These are phyloP conservation scores for Calonectria leucothoes DNA, from an alignment of 2,329 filamentous ascomycete genomes.

Conservation along the genomic window DNA sequence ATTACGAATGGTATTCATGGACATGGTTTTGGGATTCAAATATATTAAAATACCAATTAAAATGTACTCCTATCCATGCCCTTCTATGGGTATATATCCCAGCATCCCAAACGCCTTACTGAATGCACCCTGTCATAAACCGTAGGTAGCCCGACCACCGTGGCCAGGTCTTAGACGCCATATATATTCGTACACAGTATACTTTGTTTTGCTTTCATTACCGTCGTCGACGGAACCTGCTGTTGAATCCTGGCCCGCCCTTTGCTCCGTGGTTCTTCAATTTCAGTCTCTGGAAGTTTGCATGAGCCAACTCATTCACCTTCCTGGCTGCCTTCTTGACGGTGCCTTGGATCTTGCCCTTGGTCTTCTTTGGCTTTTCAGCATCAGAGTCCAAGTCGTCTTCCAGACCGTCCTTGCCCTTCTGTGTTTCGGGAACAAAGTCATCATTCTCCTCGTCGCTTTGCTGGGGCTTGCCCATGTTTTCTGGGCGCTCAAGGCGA, in stretches of 20 bases:
- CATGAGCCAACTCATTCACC: slow-evolving; percentile 72
- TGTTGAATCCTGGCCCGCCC: slow-evolving; percentile 67
- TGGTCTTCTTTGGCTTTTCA: slow-evolving; percentile 21
- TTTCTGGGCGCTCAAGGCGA: slow-evolving; percentile 58
- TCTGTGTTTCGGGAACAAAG: slow-evolving; percentile 44
- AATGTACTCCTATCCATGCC: background rate
- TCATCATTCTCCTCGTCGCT: slow-evolving; percentile 53
- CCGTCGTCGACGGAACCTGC: slow-evolving; percentile 66
- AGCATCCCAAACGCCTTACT: slow-evolving; percentile 1
- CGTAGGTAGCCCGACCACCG: slow-evolving; percentile 6
- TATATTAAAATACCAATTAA: background rate
- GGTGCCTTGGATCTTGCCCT: slow-evolving; percentile 51
- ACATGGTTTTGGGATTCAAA: background rate
- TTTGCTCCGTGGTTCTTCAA: slow-evolving; percentile 72
- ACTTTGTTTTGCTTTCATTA: slow-evolving; percentile 28
- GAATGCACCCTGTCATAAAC: slow-evolving; percentile 23
- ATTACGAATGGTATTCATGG: background rate
- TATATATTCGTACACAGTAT: background rate
- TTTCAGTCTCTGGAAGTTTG: slow-evolving; percentile 76
- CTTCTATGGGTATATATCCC: slow-evolving; percentile 16
- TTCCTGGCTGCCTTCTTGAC: slow-evolving; percentile 68
- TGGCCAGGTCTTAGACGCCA: background rate
- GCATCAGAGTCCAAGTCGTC: slow-evolving; percentile 37
- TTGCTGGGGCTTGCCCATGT: slow-evolving; percentile 42
- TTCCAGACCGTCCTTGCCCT: slow-evolving; percentile 19